Evolutionary conservation across 495 filamentous ascomycete species (phyloP).

Genomic region (Baudoinia panamericana): DNA sequence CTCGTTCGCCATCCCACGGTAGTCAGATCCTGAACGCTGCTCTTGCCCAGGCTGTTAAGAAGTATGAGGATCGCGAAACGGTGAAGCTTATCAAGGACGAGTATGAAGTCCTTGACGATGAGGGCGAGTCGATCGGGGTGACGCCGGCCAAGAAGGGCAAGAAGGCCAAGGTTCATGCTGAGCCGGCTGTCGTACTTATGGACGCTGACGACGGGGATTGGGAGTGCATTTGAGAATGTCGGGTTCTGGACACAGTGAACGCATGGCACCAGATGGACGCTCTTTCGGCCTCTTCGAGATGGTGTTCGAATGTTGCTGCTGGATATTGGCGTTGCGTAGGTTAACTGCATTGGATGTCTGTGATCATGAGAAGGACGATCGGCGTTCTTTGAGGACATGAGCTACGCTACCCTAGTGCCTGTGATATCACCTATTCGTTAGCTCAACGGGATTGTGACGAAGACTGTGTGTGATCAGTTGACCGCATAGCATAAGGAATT

Average conservation of each 20-base stretch:
- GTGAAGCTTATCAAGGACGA: conserved; percentile 45
- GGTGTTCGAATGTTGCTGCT: too few relatives aligned
- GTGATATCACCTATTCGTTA: not conserved
- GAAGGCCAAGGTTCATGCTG: conserved; percentile 10
- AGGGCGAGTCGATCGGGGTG: conserved; percentile 24
- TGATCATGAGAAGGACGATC: conserved; percentile 10
- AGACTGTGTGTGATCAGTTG: too few relatives aligned
- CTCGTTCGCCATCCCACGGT: conserved; percentile 34
- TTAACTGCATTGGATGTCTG: too few relatives aligned
- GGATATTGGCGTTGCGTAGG: too few relatives aligned
- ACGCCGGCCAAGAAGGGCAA: conserved; percentile 14
- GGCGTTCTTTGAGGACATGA: conserved; percentile 16
- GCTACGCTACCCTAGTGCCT: conserved; percentile 14
- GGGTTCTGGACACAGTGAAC: too few relatives aligned
- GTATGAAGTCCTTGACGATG: conserved; percentile 42
- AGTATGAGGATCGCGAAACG: conserved; percentile 42
- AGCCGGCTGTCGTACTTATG: not conserved
- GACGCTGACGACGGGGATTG: not conserved
- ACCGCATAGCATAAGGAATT: too few relatives aligned
- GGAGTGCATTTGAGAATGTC: too few relatives aligned
- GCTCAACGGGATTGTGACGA: not conserved
- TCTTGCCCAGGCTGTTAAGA: conserved; percentile 42
- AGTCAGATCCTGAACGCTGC: conserved; percentile 43
- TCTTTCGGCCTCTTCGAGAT: too few relatives aligned
- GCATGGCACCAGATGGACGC: too few relatives aligned